Evolutionary conservation across 2,329 filamentous ascomycete species (phyloP).

Genomic region (Arthrinium phaeospermum): DNA sequence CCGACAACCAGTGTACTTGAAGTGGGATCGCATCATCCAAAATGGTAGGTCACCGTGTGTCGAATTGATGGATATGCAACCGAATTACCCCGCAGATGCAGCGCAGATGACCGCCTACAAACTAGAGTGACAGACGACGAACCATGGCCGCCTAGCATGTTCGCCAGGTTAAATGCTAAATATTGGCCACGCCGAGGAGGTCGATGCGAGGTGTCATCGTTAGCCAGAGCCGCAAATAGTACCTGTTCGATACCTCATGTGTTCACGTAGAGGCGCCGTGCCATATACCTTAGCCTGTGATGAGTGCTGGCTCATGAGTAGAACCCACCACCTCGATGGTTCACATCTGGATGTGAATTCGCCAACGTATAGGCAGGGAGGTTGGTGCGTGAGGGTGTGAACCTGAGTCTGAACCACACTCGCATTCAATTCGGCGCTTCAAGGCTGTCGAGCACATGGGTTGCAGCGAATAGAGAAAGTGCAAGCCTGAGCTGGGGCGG

Average conservation of each 20-base stretch:
- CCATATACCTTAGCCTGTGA: neutral
- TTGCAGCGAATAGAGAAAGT: slow-evolving; percentile 2
- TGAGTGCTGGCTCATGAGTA: neutral
- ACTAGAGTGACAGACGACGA: slow-evolving; percentile 28
- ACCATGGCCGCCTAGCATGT: slow-evolving; percentile 33
- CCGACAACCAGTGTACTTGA: neutral
- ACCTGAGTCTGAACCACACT: neutral
- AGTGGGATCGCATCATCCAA: slow-evolving; percentile 6
- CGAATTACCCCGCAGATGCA: slow-evolving; percentile 33
- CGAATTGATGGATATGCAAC: slow-evolving; percentile 5
- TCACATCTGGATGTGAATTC: slow-evolving; percentile 4
- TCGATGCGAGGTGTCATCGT: neutral
- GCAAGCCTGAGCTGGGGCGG: neutral
- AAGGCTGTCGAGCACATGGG: slow-evolving; percentile 10
- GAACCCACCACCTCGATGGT: slow-evolving; percentile 6
- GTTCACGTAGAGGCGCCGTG: slow-evolving; percentile 9
- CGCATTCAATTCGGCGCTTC: slow-evolving; percentile 12
- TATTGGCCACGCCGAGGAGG: neutral
- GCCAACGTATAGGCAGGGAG: neutral
- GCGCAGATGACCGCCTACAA: slow-evolving; percentile 36
- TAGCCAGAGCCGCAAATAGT: slow-evolving; percentile 8
- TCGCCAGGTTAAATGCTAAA: slow-evolving; percentile 26
- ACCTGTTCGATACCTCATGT: slow-evolving; percentile 1
- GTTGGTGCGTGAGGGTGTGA: slow-evolving; percentile 12
- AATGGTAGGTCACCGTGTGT: neutral